phyloP scores from a whole-genome alignment of 129 eudicot genomes.

The Rutidosis leptorrhynchoides region DNA sequence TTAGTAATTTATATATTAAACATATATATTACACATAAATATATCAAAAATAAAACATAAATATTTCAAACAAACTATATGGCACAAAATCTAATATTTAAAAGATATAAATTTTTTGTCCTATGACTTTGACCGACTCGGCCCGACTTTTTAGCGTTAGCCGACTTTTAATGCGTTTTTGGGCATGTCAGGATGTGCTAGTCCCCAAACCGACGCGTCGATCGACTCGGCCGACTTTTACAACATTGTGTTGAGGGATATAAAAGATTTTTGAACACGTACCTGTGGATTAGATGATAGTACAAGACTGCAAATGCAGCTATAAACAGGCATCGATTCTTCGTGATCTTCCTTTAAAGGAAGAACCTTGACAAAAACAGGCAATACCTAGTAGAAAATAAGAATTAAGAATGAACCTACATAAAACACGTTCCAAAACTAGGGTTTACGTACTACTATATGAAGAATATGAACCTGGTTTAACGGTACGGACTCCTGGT shows the following conservation, averaged over 20 bases:
- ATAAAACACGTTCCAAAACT: background rate
- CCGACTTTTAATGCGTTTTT: too few relatives aligned
- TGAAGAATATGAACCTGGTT: conserved; percentile 59
- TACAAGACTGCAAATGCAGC: conserved; percentile 80
- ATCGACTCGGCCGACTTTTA: too few relatives aligned
- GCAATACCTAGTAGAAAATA: conserved; percentile 63
- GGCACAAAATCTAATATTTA: too few relatives aligned
- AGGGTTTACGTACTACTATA: background rate
- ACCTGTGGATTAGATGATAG: conserved; percentile 88
- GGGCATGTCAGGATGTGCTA: too few relatives aligned
- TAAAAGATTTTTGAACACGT: conserved; percentile 6
- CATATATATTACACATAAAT: too few relatives aligned
- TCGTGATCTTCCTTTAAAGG: conserved; percentile 94
- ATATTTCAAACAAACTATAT: too few relatives aligned
- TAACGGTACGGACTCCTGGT: conserved; percentile 75
- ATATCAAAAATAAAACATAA: too few relatives aligned
- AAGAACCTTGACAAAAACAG: conserved; percentile 81
- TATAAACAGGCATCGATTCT: conserved; percentile 85
- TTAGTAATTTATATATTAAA: too few relatives aligned
- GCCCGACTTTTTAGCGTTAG: too few relatives aligned
- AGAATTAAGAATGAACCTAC: conserved; percentile 4
- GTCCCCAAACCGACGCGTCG: too few relatives aligned
- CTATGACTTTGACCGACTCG: too few relatives aligned
- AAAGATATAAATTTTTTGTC: too few relatives aligned
- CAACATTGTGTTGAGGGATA: conserved; percentile 7